Evolutionary conservation across 176 grass and related monocot species (phyloP), one percentile per base, ranked within the genome.

Genomic region (Chrysopogon serrulatus): DNA sequence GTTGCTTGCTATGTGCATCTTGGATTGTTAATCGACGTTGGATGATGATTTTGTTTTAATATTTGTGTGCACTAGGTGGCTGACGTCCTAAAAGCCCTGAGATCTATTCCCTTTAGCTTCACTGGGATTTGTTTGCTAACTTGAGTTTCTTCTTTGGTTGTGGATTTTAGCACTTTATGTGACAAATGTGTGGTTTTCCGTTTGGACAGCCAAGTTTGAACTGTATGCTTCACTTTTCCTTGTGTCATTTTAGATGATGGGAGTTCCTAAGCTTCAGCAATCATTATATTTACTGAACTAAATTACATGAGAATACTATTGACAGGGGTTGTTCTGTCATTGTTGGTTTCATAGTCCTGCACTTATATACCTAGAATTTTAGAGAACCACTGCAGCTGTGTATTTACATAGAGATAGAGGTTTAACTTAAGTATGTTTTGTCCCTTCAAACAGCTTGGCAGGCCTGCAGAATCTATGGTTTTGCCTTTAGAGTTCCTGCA

Each of bases 401-500:
- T 69, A 65, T 74, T 41, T 37, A 74, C 32, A 79, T 80, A 61
- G 4, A 39, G 53, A 79, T 80, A 61, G 4, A 39, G 53, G 75
- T 86, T 78, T 18, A 77, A 56, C 48, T 78, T 27, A 54, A 36
- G 4, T 68, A 45, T 65, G 65, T 66, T 16, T 69, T 69, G 57
- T 74, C 35, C 37, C 41, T 84, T 90, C 16, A 67, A 88, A 86
- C 91, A 98, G 93, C 82, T 93, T 61, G 96, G 93, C 23, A 93
- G 41, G 63, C 80, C 63, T 73, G 77, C 87, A 16, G 91, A 98
- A 35, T 93, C 91, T 44, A 92, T 98, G 76, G 83, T 98, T 84
- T 81, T 92, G 3, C 93, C 96, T 56, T 88, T 98, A 45, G 96
- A 95, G 82, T 86, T 95, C 33, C 82, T 95, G 23, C 91, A 93